Percentiles rank a stretch among this genome's conserved stretches.
phyloP scores from a whole-genome alignment of 352 stramenopile genomes.

The Phytopythium delawarense region DNA sequence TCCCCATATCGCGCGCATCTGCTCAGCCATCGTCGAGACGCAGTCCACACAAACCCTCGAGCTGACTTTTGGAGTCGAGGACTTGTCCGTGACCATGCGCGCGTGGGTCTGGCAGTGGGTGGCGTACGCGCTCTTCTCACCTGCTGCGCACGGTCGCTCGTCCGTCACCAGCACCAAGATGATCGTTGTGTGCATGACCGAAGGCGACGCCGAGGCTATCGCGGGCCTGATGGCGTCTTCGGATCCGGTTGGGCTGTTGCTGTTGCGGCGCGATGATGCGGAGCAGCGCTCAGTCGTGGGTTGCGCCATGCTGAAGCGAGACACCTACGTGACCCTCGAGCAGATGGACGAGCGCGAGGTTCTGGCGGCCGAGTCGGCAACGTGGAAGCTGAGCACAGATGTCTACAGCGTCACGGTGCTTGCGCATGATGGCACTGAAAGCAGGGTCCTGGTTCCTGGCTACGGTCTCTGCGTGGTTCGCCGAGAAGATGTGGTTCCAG shows the following conservation, averaged over 20 bases:
- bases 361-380: not conserved
- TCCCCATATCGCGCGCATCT: not conserved
- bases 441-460: not conserved
- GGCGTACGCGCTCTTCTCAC: constrained; percentile 1
- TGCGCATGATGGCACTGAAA: not conserved
- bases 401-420: not conserved
- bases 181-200: not conserved
- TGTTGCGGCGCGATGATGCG: not conserved
- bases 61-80: not conserved
- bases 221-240: not conserved
- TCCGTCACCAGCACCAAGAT: not conserved
- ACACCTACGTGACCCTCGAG: not conserved
- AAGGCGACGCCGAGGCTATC: not conserved
- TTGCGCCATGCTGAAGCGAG: not conserved
- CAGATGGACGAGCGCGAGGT: not conserved
- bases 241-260: not conserved
- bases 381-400: not conserved
- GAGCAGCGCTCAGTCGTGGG: not conserved
- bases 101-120: not conserved
- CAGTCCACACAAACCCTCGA: not conserved
- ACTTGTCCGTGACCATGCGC: not conserved
- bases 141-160: not conserved
- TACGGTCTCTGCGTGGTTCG: not conserved
- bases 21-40: not conserved
- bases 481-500: not conserved